phyloP scores from a whole-genome alignment of 257 asterid genomes.

The Verbena officinalis region DNA sequence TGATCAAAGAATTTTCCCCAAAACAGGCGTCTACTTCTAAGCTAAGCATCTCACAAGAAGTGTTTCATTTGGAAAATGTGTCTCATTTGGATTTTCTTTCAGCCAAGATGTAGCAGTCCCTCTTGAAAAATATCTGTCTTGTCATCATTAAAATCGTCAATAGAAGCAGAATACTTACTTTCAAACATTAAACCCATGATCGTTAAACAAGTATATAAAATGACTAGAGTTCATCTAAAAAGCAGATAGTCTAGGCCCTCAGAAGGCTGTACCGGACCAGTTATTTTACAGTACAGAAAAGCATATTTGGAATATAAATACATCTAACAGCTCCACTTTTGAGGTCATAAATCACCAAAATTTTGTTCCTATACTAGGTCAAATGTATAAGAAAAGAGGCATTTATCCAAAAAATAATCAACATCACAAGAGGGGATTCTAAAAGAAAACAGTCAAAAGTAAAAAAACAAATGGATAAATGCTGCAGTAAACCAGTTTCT shows the following conservation, averaged over 20 bases:
- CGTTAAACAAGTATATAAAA: background rate
- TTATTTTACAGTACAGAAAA: too few species aligned
- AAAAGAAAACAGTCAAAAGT: background rate
- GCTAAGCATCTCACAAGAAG: conserved; percentile 30
- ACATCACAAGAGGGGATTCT: too few species aligned
- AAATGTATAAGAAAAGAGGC: too few species aligned
- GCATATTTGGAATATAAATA: too few species aligned
- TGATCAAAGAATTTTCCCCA: conserved; percentile 2
- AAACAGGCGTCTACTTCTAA: conserved; percentile 24
- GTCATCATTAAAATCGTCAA: conserved; percentile 31
- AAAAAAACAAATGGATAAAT: too few species aligned
- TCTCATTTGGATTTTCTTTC: conserved; percentile 31
- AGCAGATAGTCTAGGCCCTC: conserved; percentile 15
- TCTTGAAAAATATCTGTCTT: conserved; percentile 24
- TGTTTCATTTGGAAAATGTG: conserved; percentile 12
- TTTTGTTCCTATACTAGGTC: too few species aligned
- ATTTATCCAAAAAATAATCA: too few species aligned
- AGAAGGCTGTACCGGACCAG: conserved; percentile 5
- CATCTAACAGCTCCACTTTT: too few species aligned
- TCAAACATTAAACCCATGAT: background rate
- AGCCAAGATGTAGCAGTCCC: conserved; percentile 36
- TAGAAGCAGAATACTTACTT: conserved; percentile 15
- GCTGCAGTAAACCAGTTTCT: background rate
- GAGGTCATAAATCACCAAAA: too few species aligned
- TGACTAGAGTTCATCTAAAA: conserved; percentile 1